Evolutionary conservation across 2,329 filamentous ascomycete species (phyloP).

Genomic region (Aspergillus pseudonomiae): DNA sequence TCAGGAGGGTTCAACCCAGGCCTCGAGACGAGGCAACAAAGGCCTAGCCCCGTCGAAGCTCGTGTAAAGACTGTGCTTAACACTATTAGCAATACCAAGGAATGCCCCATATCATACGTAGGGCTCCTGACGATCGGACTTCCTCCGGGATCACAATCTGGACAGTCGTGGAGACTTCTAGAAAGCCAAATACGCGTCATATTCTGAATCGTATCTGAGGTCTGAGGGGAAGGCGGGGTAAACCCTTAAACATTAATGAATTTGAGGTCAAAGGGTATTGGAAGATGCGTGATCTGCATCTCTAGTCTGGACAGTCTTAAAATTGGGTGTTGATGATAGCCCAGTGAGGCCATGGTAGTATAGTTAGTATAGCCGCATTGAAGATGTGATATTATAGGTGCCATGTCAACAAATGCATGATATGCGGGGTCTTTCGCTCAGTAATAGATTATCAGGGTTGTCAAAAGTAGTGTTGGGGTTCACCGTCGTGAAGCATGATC

Average conservation of each 20-base stretch:
- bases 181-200: not conserved
- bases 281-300: not conserved
- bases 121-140: not conserved
- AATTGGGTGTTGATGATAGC: not conserved
- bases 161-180: not conserved
- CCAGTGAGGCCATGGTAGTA: too few species aligned
- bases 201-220: not conserved
- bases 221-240: not conserved
- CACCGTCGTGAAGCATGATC: not conserved
- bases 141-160: not conserved
- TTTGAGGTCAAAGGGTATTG: not conserved
- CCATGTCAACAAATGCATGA: not conserved
- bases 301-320: not conserved
- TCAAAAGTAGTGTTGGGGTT: not conserved
- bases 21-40: not conserved
- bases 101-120: not conserved
- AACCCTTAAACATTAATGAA: not conserved
- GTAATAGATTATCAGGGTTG: not conserved
- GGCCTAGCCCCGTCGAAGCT: not conserved
- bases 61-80: not conserved
- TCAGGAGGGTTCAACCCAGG: not conserved
- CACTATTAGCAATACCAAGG: not conserved
- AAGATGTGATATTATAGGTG: not conserved
- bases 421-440: not conserved
- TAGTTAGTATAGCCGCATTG: too few species aligned